These are phyloP conservation scores for Ogataea ganodermae DNA, from an alignment of 805 yeast genomes.

Conservation along the genomic window DNA sequence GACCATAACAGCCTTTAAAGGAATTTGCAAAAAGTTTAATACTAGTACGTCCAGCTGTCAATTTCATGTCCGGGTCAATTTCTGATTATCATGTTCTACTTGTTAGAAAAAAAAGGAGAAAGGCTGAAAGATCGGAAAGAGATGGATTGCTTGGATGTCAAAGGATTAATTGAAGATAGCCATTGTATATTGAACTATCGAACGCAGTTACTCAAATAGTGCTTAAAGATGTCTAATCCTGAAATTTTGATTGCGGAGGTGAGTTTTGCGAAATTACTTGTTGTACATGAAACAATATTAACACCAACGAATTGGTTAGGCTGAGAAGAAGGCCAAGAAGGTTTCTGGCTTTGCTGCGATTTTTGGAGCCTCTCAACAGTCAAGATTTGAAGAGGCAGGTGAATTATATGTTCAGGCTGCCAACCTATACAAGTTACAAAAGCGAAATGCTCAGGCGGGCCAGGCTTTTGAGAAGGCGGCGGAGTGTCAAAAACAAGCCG, in stretches of 20 bases:
- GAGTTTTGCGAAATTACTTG: slow-evolving; percentile 18
- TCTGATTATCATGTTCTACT: slow-evolving; percentile 3
- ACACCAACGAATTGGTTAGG: slow-evolving; percentile 40
- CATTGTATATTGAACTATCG: not conserved
- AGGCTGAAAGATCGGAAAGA: slow-evolving; percentile 5
- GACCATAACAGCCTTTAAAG: slow-evolving; percentile 32
- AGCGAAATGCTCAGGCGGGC: slow-evolving; percentile 77
- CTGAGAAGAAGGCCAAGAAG: slow-evolving; percentile 69
- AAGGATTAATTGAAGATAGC: not conserved
- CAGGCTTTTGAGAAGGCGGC: slow-evolving; percentile 85
- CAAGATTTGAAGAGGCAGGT: slow-evolving; percentile 85
- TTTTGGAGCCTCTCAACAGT: slow-evolving; percentile 62
- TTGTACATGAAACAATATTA: not conserved
- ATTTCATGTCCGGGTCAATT: not conserved
- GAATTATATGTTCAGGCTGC: slow-evolving; percentile 92
- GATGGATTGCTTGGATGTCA: slow-evolving; percentile 3
- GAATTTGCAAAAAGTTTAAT: not conserved
- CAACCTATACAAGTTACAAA: slow-evolving; percentile 77
- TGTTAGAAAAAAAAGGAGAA: not conserved
- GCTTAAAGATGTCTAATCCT: slow-evolving; percentile 35
- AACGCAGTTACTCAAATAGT: not conserved
- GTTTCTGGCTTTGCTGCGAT: slow-evolving; percentile 67
- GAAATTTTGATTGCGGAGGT: slow-evolving; percentile 36
- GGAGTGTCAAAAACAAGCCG: slow-evolving; percentile 69
- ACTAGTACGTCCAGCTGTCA: not conserved